Evolutionary conservation across 2,329 filamentous ascomycete species (phyloP), one percentile per base, ranked within the genome.

Genomic region (Huntiella bhutanensis): DNA sequence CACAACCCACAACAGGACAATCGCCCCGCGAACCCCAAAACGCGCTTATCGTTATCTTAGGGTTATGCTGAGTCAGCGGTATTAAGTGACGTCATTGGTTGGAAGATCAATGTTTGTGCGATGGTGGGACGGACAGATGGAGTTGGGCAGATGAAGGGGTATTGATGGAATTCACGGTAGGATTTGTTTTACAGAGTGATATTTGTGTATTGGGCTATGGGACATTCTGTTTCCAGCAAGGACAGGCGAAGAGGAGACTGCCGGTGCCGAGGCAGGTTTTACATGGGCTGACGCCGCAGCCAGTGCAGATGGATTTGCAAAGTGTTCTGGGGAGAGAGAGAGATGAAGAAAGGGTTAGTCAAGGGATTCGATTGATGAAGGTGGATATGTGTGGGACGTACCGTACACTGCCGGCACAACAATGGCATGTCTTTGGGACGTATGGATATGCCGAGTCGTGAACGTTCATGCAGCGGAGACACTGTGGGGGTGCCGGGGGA

Each of bases 391-490:
- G 10, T 3, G 7, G 22, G 15, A 19, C 45, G 19, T 38, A 47
- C 45, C 45, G 33, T 17, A 42, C 38, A 17, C 40, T 41, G 5
- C 45, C 45, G n/a, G 40, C 40, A 28, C 45, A 47, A 28, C 45
- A 47, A 11, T 47, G 32, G 28, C 45, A 47, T 7, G 40, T 47
- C 17, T 17, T 36, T n/a, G 45, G 38, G 13, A 34, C 22, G 36
- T 47, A 40, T 37, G 45, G 45, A 17, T 42, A 7, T 2, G n/a
- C 16, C 8, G 33, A 37, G 33, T 43, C 33, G 13, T 16, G n/a
- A 10, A 47, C 39, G 7, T 42, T 41, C 5, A 47, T 35, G 33
- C 45, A 47, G 16, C 39, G n/a, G 13, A 47, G 40, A 16, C 45
- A 47, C 13, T 47, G 19, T 12, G 11, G 15, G 8, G 28, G 16